Conservation (phyloP, 2,329 filamentous ascomycete species). For the Ceratocystis harringtonii region DNA sequence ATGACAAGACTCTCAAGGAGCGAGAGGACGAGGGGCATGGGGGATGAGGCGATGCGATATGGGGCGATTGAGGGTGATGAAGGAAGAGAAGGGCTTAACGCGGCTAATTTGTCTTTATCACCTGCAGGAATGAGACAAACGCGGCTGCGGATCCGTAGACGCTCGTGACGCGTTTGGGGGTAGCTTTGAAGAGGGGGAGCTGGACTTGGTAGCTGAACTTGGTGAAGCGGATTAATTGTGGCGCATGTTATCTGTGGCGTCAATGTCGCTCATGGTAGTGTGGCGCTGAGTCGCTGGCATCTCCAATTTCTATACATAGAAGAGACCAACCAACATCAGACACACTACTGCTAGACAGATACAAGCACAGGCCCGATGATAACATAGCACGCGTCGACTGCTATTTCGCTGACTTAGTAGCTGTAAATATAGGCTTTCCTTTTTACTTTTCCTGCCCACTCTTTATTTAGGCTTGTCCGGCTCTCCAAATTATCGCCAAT, state of each 20-base stretch:
- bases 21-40: background rate
- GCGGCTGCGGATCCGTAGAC: conserved; percentile 3
- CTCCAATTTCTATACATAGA: background rate
- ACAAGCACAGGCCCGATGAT: background rate
- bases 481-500: background rate
- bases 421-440: background rate
- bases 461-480: background rate
- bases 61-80: background rate
- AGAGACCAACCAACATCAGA: background rate
- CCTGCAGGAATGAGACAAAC: background rate
- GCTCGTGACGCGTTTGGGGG: background rate
- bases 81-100: background rate
- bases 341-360: background rate
- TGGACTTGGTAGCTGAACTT: too few relatives aligned
- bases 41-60: background rate
- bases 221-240: too few relatives aligned
- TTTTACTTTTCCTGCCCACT: background rate
- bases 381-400: background rate
- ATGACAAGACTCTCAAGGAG: background rate
- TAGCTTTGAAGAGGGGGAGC: background rate
- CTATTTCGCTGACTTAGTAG: background rate
- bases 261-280: background rate
- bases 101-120: background rate
- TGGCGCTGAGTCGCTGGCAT: background rate
- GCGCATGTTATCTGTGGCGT: background rate